Conservation (phyloP, 768 basidiomycete species). For the Peribolospora kevripleyi region DNA sequence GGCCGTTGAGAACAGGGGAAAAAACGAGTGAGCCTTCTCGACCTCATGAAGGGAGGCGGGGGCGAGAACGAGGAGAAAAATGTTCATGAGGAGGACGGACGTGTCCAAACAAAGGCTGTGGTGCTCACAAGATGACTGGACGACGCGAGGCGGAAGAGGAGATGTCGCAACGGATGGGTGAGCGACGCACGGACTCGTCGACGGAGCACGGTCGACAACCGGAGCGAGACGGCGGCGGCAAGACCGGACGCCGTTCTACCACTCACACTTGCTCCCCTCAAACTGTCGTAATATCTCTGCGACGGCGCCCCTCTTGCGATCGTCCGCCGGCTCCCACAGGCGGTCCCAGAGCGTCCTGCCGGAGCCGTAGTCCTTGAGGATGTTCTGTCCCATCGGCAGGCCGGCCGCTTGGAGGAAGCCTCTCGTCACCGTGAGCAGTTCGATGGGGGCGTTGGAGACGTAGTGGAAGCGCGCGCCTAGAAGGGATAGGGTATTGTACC, state of each 20-base stretch:
- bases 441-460: constrained; percentile 74
- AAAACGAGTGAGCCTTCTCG: no score
- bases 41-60: no score
- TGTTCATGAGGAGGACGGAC: constrained; percentile 1
- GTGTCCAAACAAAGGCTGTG: background rate
- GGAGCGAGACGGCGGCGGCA: background rate
- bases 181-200: background rate
- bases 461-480: constrained; percentile 62
- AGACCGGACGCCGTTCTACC: no score
- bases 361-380: constrained; percentile 46
- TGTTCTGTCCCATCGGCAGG: constrained; percentile 34
- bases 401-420: constrained; percentile 48
- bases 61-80: constrained; percentile 41
- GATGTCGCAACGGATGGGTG: constrained; percentile 37
- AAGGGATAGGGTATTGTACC: constrained; percentile 15
- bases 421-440: constrained; percentile 50
- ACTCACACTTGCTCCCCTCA: background rate
- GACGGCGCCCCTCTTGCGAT: constrained; percentile 57
- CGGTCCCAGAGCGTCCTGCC: constrained; percentile 57
- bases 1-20: no score
- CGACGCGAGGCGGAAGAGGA: constrained; percentile 28
- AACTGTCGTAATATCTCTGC: constrained; percentile 21
- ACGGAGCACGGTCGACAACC: background rate
- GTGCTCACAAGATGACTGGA: background rate
- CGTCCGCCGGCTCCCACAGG: constrained; percentile 49